A percentile compares a stretch with the other conserved stretches of the same genome.
Conservation (phyloP, 169 alveolate species). For the Perkinsus marinus region DNA sequence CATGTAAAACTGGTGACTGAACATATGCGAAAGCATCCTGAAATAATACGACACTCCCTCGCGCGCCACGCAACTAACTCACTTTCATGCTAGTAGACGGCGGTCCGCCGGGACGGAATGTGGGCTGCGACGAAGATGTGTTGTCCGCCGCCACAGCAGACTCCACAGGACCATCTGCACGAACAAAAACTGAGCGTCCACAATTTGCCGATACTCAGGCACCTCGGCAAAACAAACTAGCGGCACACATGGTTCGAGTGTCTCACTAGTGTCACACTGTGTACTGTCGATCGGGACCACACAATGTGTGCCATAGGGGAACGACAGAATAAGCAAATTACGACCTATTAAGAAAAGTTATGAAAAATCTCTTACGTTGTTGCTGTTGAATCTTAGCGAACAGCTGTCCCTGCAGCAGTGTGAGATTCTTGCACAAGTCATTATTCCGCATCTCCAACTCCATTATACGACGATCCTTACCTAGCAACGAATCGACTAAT, state of each 20-base stretch:
- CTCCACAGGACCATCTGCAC: too few relatives aligned
- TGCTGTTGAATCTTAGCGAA: neutral
- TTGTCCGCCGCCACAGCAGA: too few relatives aligned
- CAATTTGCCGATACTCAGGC: too few relatives aligned
- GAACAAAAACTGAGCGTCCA: too few relatives aligned
- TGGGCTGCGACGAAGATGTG: neutral
- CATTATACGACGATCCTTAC: neutral
- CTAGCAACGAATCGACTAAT: neutral
- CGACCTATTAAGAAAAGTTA: too few relatives aligned
- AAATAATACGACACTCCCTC: neutral
- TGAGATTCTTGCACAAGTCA: neutral
- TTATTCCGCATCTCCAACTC: neutral
- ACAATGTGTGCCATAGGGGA: too few relatives aligned
- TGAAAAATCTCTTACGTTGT: too few relatives aligned
- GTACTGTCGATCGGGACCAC: too few relatives aligned
- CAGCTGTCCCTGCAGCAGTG: neutral
- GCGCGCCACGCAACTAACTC: neutral
- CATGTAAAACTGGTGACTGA: neutral
- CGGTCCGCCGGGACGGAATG: neutral
- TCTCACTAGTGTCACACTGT: too few relatives aligned
- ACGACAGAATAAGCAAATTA: too few relatives aligned
- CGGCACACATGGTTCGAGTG: too few relatives aligned
- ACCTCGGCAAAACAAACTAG: too few relatives aligned
- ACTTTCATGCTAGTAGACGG: neutral
- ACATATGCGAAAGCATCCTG: neutral